Evolutionary conservation across 2,329 filamentous ascomycete species (phyloP).

Genomic region (Penicillium freii): DNA sequence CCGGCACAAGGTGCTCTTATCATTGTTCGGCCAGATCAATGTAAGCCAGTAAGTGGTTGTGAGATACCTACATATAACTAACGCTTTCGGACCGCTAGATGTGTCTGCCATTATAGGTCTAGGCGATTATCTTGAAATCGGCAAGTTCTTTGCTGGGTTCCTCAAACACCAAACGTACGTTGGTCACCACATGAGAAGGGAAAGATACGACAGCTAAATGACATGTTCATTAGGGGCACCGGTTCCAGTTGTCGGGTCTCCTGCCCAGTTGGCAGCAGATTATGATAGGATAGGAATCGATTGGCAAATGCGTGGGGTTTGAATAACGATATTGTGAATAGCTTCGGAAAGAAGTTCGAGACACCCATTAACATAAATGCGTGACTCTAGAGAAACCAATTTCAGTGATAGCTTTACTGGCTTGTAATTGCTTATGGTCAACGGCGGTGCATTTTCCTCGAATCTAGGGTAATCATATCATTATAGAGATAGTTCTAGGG

Average conservation of each 20-base stretch:
- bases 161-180: constrained; percentile 24
- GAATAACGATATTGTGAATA: not conserved
- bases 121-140: constrained; percentile 34
- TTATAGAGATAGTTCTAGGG: not conserved
- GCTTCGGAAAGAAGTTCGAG: not conserved
- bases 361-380: not conserved
- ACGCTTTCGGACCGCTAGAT: constrained; percentile 26
- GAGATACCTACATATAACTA: not conserved
- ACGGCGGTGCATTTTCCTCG: constrained; percentile 27
- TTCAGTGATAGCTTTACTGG: not conserved
- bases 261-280: not conserved
- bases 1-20: constrained; percentile 48
- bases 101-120: constrained; percentile 40
- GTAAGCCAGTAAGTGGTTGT: constrained; percentile 37
- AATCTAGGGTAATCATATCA: constrained; percentile 16
- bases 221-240: not conserved
- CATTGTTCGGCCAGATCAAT: constrained; percentile 62
- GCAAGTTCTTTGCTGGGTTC: constrained; percentile 39
- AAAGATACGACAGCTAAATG: not conserved
- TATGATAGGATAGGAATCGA: not conserved
- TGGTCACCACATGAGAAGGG: not conserved
- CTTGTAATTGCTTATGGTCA: constrained; percentile 21
- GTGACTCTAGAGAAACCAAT: not conserved
- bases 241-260: not conserved
- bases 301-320: not conserved